phyloP scores from a whole-genome alignment of 108 stramenopile species.

The Discostella stelligeroides region DNA sequence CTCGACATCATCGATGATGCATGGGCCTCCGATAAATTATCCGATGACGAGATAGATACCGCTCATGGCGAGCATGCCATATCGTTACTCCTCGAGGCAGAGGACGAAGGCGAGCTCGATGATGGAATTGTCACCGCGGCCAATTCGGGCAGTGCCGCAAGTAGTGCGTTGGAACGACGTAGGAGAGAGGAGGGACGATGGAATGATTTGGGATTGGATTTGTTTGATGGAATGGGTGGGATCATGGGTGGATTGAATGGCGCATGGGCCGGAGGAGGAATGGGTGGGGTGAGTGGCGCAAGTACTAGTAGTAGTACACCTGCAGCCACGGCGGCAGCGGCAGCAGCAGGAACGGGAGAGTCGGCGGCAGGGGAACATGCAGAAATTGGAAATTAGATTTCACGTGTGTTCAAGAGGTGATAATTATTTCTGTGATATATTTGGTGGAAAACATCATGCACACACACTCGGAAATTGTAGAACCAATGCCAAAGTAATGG shows the following conservation, averaged over 20 bases:
- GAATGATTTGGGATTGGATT: slow-evolving; percentile 86
- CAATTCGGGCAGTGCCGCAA: slow-evolving; percentile 64
- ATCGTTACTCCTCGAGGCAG: slow-evolving; percentile 68
- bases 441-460: no score
- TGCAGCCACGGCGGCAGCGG: not conserved
- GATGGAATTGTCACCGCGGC: slow-evolving; percentile 82
- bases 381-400: no score
- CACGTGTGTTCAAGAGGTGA: no score
- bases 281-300: not conserved
- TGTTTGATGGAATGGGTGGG: slow-evolving; percentile 60
- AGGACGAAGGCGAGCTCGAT: slow-evolving; percentile 76
- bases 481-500: no score
- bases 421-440: no score
- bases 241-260: no score
- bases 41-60: slow-evolving; percentile 79
- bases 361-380: not conserved
- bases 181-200: slow-evolving; percentile 79
- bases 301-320: not conserved
- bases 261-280: not conserved
- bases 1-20: slow-evolving; percentile 82
- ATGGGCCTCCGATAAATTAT: slow-evolving; percentile 71
- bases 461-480: no score
- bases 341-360: not conserved
- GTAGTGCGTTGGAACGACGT: slow-evolving; percentile 62
- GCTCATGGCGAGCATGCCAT: slow-evolving; percentile 60